These are phyloP conservation scores for Thelephora ganbajun DNA, from an alignment of 768 basidiomycete species.

Conservation along the genomic window DNA sequence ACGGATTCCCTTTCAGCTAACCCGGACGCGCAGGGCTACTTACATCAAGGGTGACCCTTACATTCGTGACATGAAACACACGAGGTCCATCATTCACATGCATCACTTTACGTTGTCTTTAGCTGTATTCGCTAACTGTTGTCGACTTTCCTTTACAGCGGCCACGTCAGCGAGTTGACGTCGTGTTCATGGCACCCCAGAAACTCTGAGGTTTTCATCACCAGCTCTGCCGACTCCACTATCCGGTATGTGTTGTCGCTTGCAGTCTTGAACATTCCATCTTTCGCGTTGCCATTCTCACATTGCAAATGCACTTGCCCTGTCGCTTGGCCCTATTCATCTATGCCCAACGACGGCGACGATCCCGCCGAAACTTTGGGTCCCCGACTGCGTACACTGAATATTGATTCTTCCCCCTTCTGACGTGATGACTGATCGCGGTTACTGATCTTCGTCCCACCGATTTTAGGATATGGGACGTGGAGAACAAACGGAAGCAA, in stretches of 20 bases:
- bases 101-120: not conserved
- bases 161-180: slow-evolving; percentile 87
- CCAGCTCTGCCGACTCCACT: slow-evolving; percentile 90
- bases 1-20: slow-evolving; percentile 24
- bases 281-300: not conserved
- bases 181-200: slow-evolving; percentile 91
- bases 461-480: slow-evolving; percentile 75
- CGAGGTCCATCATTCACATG: slow-evolving; percentile 33
- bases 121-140: not conserved
- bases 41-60: slow-evolving; percentile 94
- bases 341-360: too few relatives aligned
- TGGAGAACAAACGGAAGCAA: slow-evolving; percentile 84
- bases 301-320: not conserved
- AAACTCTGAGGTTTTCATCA: slow-evolving; percentile 74
- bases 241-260: slow-evolving; percentile 45
- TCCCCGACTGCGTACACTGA: too few relatives aligned
- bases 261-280: not conserved
- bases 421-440: slow-evolving; percentile 1
- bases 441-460: not conserved
- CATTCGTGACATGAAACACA: slow-evolving; percentile 97
- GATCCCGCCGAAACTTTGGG: too few relatives aligned
- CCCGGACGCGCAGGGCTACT: slow-evolving; percentile 49
- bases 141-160: slow-evolving; percentile 30
- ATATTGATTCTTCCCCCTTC: not conserved
- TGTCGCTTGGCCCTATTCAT: too few relatives aligned